phyloP scores from a whole-genome alignment of 148 eudicot species.

The Suaeda aralocaspica region DNA sequence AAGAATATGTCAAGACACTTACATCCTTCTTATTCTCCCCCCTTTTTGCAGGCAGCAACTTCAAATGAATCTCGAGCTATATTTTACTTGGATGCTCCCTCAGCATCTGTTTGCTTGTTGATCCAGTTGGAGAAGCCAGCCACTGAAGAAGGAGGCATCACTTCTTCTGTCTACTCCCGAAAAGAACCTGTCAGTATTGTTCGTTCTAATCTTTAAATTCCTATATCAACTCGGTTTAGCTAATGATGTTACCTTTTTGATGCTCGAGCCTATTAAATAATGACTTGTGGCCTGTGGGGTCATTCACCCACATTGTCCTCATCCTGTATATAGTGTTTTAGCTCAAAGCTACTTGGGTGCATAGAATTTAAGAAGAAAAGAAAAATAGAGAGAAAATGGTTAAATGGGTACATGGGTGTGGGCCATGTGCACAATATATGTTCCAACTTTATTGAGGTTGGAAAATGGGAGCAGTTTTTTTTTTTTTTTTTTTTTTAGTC shows the following conservation, averaged over 20 bases:
- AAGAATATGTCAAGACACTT: neutral
- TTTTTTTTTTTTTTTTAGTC: no score
- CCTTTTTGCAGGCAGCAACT: constrained; percentile 49
- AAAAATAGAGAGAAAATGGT: no score
- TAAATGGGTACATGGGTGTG: no score
- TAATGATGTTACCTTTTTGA: neutral
- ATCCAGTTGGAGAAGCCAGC: constrained; percentile 96
- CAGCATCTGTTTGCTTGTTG: constrained; percentile 88
- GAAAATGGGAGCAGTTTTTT: no score
- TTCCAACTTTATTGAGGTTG: no score
- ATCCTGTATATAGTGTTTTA: no score
- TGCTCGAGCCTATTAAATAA: neutral
- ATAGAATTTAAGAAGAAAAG: no score
- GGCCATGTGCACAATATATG: no score
- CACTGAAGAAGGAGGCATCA: constrained; percentile 93
- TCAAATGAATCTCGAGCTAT: constrained; percentile 73
- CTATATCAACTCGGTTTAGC: no score
- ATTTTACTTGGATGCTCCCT: constrained; percentile 90
- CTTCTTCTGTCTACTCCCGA: constrained; percentile 94
- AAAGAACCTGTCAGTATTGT: constrained; percentile 73
- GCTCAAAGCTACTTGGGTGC: no score
- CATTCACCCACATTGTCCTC: neutral
- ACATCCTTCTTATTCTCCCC: neutral
- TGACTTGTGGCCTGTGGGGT: neutral
- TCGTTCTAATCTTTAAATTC: neutral